These are phyloP conservation scores for Globisporangium solare DNA, from an alignment of 352 stramenopile species.

Conservation along the genomic window DNA sequence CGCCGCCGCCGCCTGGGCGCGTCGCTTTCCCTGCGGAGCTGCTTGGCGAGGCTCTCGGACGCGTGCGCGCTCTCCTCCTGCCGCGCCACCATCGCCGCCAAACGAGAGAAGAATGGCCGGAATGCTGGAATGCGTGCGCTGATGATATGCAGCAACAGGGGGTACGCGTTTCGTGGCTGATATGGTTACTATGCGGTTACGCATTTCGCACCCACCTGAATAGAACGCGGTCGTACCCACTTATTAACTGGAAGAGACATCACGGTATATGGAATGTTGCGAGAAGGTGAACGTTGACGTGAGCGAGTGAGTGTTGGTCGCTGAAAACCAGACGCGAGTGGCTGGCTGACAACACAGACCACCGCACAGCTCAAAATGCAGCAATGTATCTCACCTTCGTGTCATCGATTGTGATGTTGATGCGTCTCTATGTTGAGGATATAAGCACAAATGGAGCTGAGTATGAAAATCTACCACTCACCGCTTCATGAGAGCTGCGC, in stretches of 20 bases:
- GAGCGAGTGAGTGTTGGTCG: too few species aligned
- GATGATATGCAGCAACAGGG: too few species aligned
- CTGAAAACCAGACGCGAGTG: too few species aligned
- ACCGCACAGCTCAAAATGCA: too few species aligned
- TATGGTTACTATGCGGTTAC: background rate
- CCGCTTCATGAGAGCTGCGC: too few species aligned
- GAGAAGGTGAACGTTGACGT: background rate
- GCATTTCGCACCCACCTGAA: background rate
- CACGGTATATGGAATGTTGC: background rate
- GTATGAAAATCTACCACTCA: too few species aligned
- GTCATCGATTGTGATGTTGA: too few species aligned
- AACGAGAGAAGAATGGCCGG: background rate
- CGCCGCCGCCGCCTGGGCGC: background rate
- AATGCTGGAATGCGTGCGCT: background rate
- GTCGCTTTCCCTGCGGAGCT: background rate
- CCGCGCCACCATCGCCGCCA: background rate
- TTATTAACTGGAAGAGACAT: background rate
- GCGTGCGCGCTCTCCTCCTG: background rate
- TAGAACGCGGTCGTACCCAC: background rate
- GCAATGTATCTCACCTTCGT: background rate
- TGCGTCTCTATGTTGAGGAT: background rate
- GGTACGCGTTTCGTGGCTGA: background rate
- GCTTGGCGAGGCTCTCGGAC: background rate
- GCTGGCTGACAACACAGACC: too few species aligned
- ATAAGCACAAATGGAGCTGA: background rate